Evolutionary conservation across 176 grass and related monocot species (phyloP), one percentile per base, ranked within the genome.

Genomic region (Alloteropsis semialata): DNA sequence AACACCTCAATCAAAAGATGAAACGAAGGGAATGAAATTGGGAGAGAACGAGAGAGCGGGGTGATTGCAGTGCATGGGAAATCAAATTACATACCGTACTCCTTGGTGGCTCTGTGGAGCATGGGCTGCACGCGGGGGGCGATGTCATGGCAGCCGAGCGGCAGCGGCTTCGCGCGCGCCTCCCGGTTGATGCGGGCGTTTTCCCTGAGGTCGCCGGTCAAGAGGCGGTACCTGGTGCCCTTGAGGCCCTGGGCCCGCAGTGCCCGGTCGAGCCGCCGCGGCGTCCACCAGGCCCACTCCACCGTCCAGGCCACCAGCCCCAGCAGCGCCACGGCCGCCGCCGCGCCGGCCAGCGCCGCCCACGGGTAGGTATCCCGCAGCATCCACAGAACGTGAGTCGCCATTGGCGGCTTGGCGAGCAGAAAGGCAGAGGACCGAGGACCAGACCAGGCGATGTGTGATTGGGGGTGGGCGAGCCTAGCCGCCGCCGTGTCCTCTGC

Each of bases 261-360:
- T n/a, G 58, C 54, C 13, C 37, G 45, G 3, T 75, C 90, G 56
- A 92, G 82, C 58, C 78, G 86, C 73, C 78, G 68, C 48, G 86
- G 90, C 78, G 82, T 92, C 82, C 83, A 78, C 90, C 83, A 92
- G 3, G 63, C 64, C 90, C 90, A 92, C 48, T 86, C 72, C 61
- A 86, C 21, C 56, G 38, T 81, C 79, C 33, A 76, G 10, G 13
- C 41, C 38, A 39, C 69, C n/a, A 79, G 77, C 89, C 85, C 78
- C 38, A 88, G 62, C 55, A 88, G 51, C 48, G 69, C 46, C 51
- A 50, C 73, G 42, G 70, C 74, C 32, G 80, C 48, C 33, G 33
- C 81, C 18, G 37, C 81, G 32, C 72, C 58, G 42, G 64, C 39
- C 53, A 91, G 79, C 25, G 54, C 39, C 25, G 54, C 39, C 89